Conservation (phyloP, 352 stramenopile species). For the Globisporangium radiosum region DNA sequence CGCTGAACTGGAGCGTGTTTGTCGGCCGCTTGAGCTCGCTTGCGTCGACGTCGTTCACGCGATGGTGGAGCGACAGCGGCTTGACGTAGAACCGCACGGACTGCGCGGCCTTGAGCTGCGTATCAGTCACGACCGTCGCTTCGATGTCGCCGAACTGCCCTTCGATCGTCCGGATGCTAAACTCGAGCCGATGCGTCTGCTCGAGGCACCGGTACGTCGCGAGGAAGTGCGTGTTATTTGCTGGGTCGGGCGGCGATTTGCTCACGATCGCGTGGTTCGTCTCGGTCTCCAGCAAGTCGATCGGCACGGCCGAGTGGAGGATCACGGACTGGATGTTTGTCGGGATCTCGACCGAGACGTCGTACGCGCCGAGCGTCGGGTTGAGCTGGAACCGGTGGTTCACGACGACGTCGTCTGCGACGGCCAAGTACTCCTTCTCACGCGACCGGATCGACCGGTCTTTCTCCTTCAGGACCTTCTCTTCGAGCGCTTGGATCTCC, state of each 20-base stretch:
- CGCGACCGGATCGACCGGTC: constrained; percentile 27
- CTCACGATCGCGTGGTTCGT: constrained; percentile 72
- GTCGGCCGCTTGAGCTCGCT: constrained; percentile 41
- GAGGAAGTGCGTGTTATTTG: constrained; percentile 59
- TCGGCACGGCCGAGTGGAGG: constrained; percentile 63
- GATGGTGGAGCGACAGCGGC: constrained; percentile 76
- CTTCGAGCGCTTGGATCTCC: constrained; percentile 57
- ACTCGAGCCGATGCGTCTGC: constrained; percentile 72
- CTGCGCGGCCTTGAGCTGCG: constrained; percentile 56
- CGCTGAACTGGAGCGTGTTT: constrained; percentile 64
- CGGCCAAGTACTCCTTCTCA: constrained; percentile 60
- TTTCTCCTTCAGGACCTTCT: constrained; percentile 61
- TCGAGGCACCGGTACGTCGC: constrained; percentile 78
- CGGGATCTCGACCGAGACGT: constrained; percentile 76
- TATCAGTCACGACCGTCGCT: constrained; percentile 62
- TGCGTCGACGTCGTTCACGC: constrained; percentile 59
- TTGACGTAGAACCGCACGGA: constrained; percentile 74
- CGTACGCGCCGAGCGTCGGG: constrained; percentile 54
- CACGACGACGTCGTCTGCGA: constrained; percentile 70
- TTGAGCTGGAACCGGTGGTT: constrained; percentile 79
- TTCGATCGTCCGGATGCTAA: constrained; percentile 79
- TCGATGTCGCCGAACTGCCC: constrained; percentile 78
- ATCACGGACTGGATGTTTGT: constrained; percentile 76
- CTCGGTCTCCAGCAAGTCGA: constrained; percentile 72
- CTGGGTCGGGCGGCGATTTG: constrained; percentile 49